Percentiles rank a stretch among this genome's conserved stretches.
Evolutionary conservation across 140 eudicot genomes (phyloP).

Genomic region (Anethum foeniculum): DNA sequence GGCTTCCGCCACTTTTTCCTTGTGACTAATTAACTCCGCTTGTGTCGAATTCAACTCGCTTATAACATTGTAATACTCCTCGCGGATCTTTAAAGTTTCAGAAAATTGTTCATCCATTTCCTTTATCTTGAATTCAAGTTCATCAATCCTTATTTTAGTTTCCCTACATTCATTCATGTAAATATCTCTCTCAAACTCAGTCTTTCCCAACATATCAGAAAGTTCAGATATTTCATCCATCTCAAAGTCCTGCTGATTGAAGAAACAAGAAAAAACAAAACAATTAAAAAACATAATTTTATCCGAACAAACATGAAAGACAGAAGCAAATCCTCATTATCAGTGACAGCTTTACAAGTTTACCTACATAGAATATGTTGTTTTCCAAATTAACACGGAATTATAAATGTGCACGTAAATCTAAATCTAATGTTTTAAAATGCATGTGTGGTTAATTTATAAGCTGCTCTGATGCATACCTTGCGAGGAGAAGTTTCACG

Average conservation of each 20-base stretch:
- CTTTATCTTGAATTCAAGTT: slow-evolving; percentile 37
- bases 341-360: background rate
- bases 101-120: slow-evolving; percentile 30
- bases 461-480: background rate
- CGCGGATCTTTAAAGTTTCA: slow-evolving; percentile 13
- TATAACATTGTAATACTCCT: slow-evolving; percentile 14
- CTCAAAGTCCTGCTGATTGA: slow-evolving; percentile 16
- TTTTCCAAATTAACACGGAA: background rate
- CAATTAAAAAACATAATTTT: background rate
- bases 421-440: background rate
- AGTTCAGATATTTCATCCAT: slow-evolving; percentile 38
- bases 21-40: slow-evolving; percentile 19
- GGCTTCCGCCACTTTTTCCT: slow-evolving; percentile 28
- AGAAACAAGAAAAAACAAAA: background rate
- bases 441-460: background rate
- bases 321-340: background rate
- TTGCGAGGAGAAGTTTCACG: slow-evolving; percentile 32
- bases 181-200: slow-evolving; percentile 41
- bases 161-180: slow-evolving; percentile 41
- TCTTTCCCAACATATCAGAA: slow-evolving; percentile 26
- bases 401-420: background rate
- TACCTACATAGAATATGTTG: background rate
- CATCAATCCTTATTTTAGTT: slow-evolving; percentile 21
- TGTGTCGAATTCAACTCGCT: slow-evolving; percentile 21
- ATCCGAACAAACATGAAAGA: background rate